Evolutionary conservation across 768 basidiomycete genomes (phyloP), one percentile per base, ranked within the genome.

Genomic region (Lyophyllum decastes): DNA sequence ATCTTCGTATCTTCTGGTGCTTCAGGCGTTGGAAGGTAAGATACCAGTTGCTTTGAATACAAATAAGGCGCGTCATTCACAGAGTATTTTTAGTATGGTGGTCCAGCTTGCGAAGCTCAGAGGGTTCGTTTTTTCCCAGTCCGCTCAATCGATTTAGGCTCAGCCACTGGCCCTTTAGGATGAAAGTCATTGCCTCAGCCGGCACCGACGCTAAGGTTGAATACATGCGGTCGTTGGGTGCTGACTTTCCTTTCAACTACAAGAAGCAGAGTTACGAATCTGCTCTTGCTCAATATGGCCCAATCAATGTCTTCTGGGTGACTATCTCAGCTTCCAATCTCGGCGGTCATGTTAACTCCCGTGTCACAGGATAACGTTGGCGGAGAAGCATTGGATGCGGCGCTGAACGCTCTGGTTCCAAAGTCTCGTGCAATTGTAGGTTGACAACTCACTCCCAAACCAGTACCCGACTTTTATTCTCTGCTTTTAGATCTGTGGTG

Each of bases 211-310:
- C 82, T 35, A 88, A 90, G 70, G 82, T 88, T 4, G 69, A 70
- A 9, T 86, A 77, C 58, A 62, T 87, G 65, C 74, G 72, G 49
- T 74, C 74, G 8, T 60, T 86, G 4, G 86, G 85, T 1, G 80
- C 79, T 0, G 85, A 88, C 57, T 74, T 83, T n/a, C 78, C 74
- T 0, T 86, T 87, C 73, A 86, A 88, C 71, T 88, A 86, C 70
- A 86, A 88, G 74, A 84, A 74, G 0, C 66, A 71, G 1, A 70
- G 73, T 49, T 78, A 80, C 0, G 64, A 63, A 2, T 78, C 82
- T 8, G 68, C 82, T 7, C 72, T 90, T 25, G 57, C 65, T 56
- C 73, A 76, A 59, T 73, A 86, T 54, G 84, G 85, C 2, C 82
- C 80, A 0, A 76, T 88, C 45, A 75, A 86, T 63, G 70, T 86